These are phyloP conservation scores for Dittrichia graveolens DNA, from an alignment of 129 eudicot genomes.

Conservation along the genomic window DNA sequence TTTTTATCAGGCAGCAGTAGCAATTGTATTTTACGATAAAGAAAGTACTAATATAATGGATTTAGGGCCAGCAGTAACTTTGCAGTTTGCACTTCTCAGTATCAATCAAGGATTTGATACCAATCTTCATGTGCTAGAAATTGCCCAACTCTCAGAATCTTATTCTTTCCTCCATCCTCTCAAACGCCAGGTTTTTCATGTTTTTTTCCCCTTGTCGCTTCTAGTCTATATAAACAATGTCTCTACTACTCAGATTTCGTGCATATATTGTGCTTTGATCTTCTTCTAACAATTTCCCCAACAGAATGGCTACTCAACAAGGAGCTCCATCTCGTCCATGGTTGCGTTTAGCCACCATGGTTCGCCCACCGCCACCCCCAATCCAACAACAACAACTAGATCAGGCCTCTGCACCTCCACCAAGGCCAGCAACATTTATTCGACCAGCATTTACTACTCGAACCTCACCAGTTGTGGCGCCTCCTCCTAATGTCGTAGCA, in stretches of 20 bases:
- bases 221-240: conserved; percentile 26
- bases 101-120: conserved; percentile 27
- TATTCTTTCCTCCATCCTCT: conserved; percentile 20
- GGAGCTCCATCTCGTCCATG: conserved; percentile 48
- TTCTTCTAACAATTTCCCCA: neutral
- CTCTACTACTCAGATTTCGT: neutral
- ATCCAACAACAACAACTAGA: conserved; percentile 31
- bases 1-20: conserved; percentile 20
- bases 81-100: neutral
- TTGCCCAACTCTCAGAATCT: conserved; percentile 23
- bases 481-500: conserved; percentile 11
- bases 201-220: neutral
- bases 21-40: neutral
- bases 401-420: conserved; percentile 40
- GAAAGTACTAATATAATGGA: neutral
- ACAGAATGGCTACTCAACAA: conserved; percentile 57
- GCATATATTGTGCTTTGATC: neutral
- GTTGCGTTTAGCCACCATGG: conserved; percentile 54
- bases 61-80: neutral
- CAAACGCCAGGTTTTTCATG: neutral
- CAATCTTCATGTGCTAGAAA: conserved; percentile 28
- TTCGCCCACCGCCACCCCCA: conserved; percentile 36
- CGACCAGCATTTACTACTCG: conserved; percentile 26
- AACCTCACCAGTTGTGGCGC: conserved; percentile 2
- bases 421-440: conserved; percentile 24